Percentiles rank a stretch among this genome's conserved stretches.
Conservation (phyloP, 2,329 filamentous ascomycete genomes). For the Sporothrix dimorphospora region DNA sequence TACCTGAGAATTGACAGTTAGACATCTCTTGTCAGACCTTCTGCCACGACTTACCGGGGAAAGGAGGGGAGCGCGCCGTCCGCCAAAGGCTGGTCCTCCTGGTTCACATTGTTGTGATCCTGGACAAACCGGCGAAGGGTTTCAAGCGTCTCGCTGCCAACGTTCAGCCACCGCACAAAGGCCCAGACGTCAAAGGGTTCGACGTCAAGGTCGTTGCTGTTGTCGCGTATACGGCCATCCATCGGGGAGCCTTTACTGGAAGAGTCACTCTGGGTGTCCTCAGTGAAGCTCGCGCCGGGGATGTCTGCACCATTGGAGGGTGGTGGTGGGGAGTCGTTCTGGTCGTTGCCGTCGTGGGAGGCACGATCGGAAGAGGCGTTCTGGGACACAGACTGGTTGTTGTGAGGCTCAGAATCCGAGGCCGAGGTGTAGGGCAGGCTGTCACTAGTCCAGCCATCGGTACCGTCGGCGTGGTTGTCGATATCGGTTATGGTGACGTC, state of each 20-base stretch:
- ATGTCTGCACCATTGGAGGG: neutral
- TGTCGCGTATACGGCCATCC: neutral
- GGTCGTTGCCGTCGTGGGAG: neutral
- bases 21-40: neutral
- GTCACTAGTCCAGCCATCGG: slow-evolving; percentile 4
- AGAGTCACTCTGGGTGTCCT: neutral
- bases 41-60: neutral
- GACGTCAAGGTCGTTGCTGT: neutral
- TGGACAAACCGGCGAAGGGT: neutral
- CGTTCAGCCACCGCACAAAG: slow-evolving; percentile 5
- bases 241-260: neutral
- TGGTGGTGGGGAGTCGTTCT: neutral
- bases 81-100: neutral
- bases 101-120: neutral
- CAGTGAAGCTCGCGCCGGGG: neutral
- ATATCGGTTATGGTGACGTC: neutral
- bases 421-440: neutral
- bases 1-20: neutral
- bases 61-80: slow-evolving; percentile 1
- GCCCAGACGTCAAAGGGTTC: slow-evolving; percentile 9
- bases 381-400: neutral
- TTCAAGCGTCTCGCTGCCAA: neutral
- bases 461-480: neutral
- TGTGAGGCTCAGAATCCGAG: too few species aligned
- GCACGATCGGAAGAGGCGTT: neutral